Evolutionary conservation across 176 grass and related monocot species (phyloP), one percentile per base, ranked within the genome.

Genomic region (Bothriochloa decipiens): DNA sequence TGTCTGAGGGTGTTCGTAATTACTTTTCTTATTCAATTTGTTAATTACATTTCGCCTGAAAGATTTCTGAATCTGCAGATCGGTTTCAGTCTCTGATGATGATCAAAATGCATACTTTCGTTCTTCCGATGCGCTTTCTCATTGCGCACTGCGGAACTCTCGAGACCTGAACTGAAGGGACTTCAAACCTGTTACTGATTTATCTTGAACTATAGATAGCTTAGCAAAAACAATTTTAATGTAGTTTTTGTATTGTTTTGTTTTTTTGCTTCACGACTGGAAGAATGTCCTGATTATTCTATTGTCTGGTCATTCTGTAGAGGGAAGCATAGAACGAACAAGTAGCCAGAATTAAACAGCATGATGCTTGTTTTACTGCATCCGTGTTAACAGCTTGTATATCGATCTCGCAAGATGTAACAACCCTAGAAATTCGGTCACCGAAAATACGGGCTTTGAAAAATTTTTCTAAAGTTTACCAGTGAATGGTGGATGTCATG

Each of bases 331-430:
- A 88, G 74, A 88, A 45, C 7, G 50, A 79, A 88, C 62, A 27
- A 55, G 41, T 1, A 41, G 43, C 81, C 75, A 88, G 87, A 83
- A 88, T 79, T 88, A 88, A 88, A 88, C 86, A 79, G 74, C 86
- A 84, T 42, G 81, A 72, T 52, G 81, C 81, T 57, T 20, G 6
- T 33, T 65, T 57, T 27, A 4, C 75, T 14, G 87, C 45, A 62
- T 84, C 41, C n/a, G 33, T 84, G 86, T 84, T 84, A 88, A n/a
- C n/a, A n/a, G n/a, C 86, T 81, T 88, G 86, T 88, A 67, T 88
- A 76, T 81, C 79, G 75, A 73, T n/a, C 83, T 65, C 82, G 23
- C 17, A 0, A 5, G 40, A 85, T n/a, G 3, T 35, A 4, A 35
- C 4, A n/a, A n/a, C n/a, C n/a, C n/a, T n/a, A n/a, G n/a, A n/a